These are phyloP conservation scores for Lachnellula occidentalis DNA, from an alignment of 2,329 filamentous ascomycete genomes.

Conservation along the genomic window DNA sequence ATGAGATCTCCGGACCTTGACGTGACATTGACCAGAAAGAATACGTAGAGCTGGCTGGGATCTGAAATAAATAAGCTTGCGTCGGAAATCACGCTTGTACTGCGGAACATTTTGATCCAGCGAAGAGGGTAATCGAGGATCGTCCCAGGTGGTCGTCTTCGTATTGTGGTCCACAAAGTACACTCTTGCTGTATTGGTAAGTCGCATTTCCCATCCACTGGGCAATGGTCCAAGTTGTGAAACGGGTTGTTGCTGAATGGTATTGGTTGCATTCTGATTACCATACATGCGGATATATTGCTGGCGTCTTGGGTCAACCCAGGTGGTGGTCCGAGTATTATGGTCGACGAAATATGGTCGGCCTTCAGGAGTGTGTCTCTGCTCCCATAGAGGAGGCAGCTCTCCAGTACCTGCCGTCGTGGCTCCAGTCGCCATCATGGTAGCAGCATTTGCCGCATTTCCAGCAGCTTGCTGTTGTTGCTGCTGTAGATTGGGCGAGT, in stretches of 20 bases:
- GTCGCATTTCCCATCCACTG: conserved; percentile 98
- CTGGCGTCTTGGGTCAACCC: conserved; percentile 94
- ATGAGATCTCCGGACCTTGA: conserved; percentile 92
- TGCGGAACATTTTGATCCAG: conserved; percentile 97
- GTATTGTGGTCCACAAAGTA: conserved; percentile 99
- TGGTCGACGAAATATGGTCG: conserved; percentile 97
- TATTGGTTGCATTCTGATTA: conserved; percentile 80
- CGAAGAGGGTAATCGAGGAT: conserved; percentile 89
- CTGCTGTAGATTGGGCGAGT: conserved; percentile 71
- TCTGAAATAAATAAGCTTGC: conserved; percentile 98
- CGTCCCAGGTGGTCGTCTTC: conserved; percentile 99
- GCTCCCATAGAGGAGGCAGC: conserved; percentile 93
- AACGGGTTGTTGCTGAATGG: conserved; percentile 94
- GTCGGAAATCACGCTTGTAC: conserved; percentile 97
- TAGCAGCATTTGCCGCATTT: conserved; percentile 51
- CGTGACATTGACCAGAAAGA: conserved; percentile 91
- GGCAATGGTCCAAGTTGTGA: conserved; percentile 92
- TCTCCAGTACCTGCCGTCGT: conserved; percentile 94
- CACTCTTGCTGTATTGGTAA: conserved; percentile 94
- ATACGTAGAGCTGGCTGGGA: conserved; percentile 96
- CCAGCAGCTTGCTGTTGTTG: conserved; percentile 38
- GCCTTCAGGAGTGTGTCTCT: conserved; percentile 90
- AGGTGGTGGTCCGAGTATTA: conserved; percentile 95
- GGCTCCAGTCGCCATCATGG: conserved; percentile 91
- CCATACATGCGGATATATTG: conserved; percentile 98